Conservation (phyloP, 345 rosid species). For the Populus nigra region DNA sequence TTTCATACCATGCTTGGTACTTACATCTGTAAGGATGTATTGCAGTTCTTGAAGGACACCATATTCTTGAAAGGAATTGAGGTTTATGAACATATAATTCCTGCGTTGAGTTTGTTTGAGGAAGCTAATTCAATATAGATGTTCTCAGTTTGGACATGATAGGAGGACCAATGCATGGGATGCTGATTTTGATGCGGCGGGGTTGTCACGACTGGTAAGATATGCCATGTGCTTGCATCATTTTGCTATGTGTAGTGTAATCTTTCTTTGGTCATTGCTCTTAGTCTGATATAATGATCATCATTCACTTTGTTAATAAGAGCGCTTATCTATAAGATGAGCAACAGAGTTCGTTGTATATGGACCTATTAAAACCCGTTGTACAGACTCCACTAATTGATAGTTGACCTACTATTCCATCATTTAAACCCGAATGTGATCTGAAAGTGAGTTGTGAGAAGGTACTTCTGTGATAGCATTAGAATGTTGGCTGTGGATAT, state of each 20-base stretch:
- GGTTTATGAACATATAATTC: conserved; percentile 72
- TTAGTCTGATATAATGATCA: too few relatives aligned
- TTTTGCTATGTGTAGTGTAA: background rate
- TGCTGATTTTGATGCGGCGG: background rate
- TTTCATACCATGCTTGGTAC: conserved; percentile 1
- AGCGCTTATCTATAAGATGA: too few relatives aligned
- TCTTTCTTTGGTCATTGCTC: background rate
- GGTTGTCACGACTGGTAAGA: conserved; percentile 6
- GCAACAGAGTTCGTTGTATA: too few relatives aligned
- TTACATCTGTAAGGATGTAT: background rate
- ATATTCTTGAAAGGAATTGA: conserved; percentile 74
- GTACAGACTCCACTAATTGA: too few relatives aligned
- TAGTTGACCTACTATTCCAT: too few relatives aligned
- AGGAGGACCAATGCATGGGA: background rate
- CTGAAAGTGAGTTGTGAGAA: too few relatives aligned
- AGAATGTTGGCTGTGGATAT: too few relatives aligned
- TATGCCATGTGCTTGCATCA: background rate
- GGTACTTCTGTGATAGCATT: too few relatives aligned
- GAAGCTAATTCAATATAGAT: conserved; percentile 33
- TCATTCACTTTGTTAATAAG: too few relatives aligned
- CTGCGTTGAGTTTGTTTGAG: conserved; percentile 57
- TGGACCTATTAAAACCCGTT: too few relatives aligned
- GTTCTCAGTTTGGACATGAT: conserved; percentile 12
- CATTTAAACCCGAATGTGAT: too few relatives aligned
- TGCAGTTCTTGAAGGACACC: conserved; percentile 65